Conservation (phyloP, 2,329 filamentous ascomycete genomes). For the Fusarium ambrosium region DNA sequence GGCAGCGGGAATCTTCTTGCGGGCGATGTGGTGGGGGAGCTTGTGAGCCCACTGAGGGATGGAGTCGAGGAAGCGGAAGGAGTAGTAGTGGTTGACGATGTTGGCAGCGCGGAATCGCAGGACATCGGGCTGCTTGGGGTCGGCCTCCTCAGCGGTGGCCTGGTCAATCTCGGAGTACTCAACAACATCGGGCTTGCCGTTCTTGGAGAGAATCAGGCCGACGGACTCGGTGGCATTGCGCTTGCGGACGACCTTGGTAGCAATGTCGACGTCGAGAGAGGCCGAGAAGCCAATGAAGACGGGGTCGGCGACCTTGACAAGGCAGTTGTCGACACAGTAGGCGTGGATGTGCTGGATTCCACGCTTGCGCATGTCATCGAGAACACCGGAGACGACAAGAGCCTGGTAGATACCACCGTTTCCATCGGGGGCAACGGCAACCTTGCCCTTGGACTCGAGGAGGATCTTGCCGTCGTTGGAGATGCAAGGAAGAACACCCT, state of each 20-base stretch:
- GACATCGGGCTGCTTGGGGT: conserved; percentile 82
- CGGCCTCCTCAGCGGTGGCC: conserved; percentile 88
- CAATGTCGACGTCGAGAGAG: conserved; percentile 90
- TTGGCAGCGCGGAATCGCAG: conserved; percentile 98
- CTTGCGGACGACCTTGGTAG: conserved; percentile 99
- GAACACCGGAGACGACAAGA: conserved; percentile 82
- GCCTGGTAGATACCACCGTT: conserved; percentile 98
- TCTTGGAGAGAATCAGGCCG: conserved; percentile 93
- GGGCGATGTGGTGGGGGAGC: conserved; percentile 94
- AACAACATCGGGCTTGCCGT: conserved; percentile 95
- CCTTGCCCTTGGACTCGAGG: conserved; percentile 88
- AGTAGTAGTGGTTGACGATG: conserved; percentile 99
- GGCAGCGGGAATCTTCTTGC: conserved; percentile 96
- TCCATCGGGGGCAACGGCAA: conserved; percentile 95
- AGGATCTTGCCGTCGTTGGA: conserved; percentile 98
- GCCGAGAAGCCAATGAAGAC: conserved; percentile 95
- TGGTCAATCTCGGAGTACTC: conserved; percentile 98
- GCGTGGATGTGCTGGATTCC: conserved; percentile 96
- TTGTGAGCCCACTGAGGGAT: conserved; percentile 89
- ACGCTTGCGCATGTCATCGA: conserved; percentile 88
- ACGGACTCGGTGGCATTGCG: conserved; percentile 96
- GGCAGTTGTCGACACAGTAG: conserved; percentile 98
- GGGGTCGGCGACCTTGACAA: conserved; percentile 98
- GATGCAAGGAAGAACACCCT: conserved; percentile 96
- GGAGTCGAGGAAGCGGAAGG: conserved; percentile 89